Conservation (phyloP, 1,139 yeast species). For the Geotrichum restrictum region DNA sequence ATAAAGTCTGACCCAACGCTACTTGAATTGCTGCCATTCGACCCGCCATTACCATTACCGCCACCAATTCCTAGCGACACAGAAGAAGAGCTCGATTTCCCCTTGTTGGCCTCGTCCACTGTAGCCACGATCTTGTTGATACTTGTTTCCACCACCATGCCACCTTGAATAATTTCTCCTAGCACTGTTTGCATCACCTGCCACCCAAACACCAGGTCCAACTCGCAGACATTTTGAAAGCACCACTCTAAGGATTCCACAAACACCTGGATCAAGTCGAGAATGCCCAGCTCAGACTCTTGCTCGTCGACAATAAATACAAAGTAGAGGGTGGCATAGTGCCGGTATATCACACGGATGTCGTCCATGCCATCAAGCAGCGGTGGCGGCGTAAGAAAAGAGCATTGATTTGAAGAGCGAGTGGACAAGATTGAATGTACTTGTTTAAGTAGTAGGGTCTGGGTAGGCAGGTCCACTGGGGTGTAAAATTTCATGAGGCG, state of each 20-base stretch:
- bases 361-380: constrained; percentile 49
- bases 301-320: constrained; percentile 94
- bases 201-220: constrained; percentile 96
- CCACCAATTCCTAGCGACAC: constrained; percentile 2
- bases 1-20: constrained; percentile 17
- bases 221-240: constrained; percentile 89
- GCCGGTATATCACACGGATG: constrained; percentile 86
- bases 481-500: constrained; percentile 89
- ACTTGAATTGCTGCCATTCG: constrained; percentile 15
- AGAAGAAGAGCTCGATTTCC: constrained; percentile 22
- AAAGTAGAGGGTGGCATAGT: constrained; percentile 90
- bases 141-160: constrained; percentile 97
- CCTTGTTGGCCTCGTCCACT: constrained; percentile 42
- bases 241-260: constrained; percentile 92
- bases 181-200: constrained; percentile 88
- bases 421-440: constrained; percentile 66
- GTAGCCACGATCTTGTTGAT: constrained; percentile 76
- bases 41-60: constrained; percentile 13
- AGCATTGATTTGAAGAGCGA: constrained; percentile 69
- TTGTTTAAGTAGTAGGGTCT: constrained; percentile 66
- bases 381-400: constrained; percentile 77
- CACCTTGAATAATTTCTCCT: constrained; percentile 88
- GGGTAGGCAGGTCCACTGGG: constrained; percentile 77
- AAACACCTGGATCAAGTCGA: constrained; percentile 92
- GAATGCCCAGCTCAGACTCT: constrained; percentile 88